These are phyloP conservation scores for Psilocybe mexicana DNA, from an alignment of 1,284 basidiomycete genomes.

Conservation along the genomic window DNA sequence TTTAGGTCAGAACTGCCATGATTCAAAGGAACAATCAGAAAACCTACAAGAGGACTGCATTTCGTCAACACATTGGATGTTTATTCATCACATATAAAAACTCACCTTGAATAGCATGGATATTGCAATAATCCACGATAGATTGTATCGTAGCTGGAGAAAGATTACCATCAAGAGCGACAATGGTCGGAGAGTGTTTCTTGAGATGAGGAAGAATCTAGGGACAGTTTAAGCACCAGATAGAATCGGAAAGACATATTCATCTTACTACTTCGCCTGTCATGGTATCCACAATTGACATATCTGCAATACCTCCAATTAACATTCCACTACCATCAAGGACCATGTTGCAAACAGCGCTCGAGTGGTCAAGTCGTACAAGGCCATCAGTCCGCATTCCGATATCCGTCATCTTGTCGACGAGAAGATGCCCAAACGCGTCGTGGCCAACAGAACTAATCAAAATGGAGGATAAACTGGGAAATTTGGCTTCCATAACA, in stretches of 20 bases:
- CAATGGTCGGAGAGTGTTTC: constrained; percentile 52
- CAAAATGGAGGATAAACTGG: constrained; percentile 45
- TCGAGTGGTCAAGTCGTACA: constrained; percentile 45
- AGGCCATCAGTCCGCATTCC: constrained; percentile 89
- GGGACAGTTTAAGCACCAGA: constrained; percentile 1
- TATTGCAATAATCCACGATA: constrained; percentile 52
- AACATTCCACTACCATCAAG: constrained; percentile 76
- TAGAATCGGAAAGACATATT: neutral
- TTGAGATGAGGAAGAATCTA: constrained; percentile 47
- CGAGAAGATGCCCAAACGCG: constrained; percentile 65
- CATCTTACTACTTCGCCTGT: constrained; percentile 44
- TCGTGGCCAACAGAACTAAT: constrained; percentile 71
- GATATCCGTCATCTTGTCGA: constrained; percentile 52
- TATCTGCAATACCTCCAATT: constrained; percentile 87
- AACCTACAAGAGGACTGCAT: constrained; percentile 66
- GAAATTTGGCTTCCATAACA: constrained; percentile 43
- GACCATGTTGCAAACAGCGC: constrained; percentile 85
- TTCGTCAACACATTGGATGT: constrained; percentile 1
- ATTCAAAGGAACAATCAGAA: neutral
- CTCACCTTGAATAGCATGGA: constrained; percentile 51
- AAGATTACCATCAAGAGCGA: constrained; percentile 87
- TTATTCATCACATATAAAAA: neutral
- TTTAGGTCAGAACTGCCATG: neutral
- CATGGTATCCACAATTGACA: constrained; percentile 70
- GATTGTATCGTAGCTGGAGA: constrained; percentile 51